phyloP scores from a whole-genome alignment of 148 eudicot genomes.

The Cornus florida region DNA sequence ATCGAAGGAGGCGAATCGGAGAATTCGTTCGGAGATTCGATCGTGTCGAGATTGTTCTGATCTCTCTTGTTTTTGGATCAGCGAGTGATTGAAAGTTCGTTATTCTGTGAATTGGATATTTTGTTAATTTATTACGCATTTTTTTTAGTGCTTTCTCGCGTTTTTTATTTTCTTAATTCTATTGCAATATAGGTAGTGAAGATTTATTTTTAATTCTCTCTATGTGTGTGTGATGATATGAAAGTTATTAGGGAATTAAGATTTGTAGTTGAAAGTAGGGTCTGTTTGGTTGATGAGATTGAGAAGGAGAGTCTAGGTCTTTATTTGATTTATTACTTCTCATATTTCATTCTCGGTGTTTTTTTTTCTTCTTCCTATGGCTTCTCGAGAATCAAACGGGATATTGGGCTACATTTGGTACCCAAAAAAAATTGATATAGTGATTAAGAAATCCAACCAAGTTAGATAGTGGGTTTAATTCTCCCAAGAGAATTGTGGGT shows the following conservation, averaged over 20 bases:
- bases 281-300: neutral
- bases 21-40: neutral
- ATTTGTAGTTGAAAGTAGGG: neutral
- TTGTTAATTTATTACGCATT: too few relatives aligned
- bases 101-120: too few relatives aligned
- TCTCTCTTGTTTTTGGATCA: too few relatives aligned
- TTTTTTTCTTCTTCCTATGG: neutral
- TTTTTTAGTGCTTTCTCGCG: too few relatives aligned
- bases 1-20: neutral
- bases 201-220: neutral
- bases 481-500: too few relatives aligned
- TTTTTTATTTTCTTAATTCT: too few relatives aligned
- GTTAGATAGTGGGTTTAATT: too few relatives aligned
- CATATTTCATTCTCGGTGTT: neutral
- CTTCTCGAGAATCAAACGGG: neutral
- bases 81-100: too few relatives aligned
- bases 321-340: neutral
- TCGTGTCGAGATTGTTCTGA: too few relatives aligned
- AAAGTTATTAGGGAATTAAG: neutral
- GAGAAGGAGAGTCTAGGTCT: neutral
- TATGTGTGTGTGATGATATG: neutral
- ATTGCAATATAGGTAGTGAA: too few relatives aligned
- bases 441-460: too few relatives aligned
- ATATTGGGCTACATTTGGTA: neutral
- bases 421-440: neutral